Base-by-base conservation (phyloP, 2,329 filamentous ascomycete genomes). In the Fusarium liriodendri region DNA sequence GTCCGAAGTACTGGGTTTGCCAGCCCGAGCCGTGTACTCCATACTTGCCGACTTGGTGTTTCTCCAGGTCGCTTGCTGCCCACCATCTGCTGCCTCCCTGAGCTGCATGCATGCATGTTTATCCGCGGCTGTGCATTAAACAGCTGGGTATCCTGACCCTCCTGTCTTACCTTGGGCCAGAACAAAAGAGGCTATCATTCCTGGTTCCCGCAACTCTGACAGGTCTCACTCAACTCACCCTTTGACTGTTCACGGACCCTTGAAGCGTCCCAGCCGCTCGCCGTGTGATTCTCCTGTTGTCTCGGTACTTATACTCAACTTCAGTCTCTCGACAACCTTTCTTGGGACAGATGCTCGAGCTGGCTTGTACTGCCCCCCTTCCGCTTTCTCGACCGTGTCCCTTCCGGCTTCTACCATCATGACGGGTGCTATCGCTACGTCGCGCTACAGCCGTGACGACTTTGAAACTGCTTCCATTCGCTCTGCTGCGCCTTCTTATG, bases 401-500 rank as follows among this genome's bases (percentile, higher is more conserved):
- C 32, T 61, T 40, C 62, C 63, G 50, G 61, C 52, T 73, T 69
- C 64, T 62, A 32, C 63, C 78, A 78, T 76, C 68, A 82, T 82
- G 81, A 81, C 79, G 35, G 81, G 73, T 47, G 72, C 77, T 25
- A 67, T 80, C 62, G 74, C 76, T 60, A 76, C 79, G 25, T 77
- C 82, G 64, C 81, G 82, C 54, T 84, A 83, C 66, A 81, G 79
- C 73, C 76, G 83, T 7, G 88, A 90, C 69, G 91, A 93, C 79
- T 90, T 92, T 67, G 91, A 93, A 76, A 92, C 91, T 25, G 87
- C 89, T 8, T 93, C 92, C 11, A 88, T 93, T 70, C 89, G 86
- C 75, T 93, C 91, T 20, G 88, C 88, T 9, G 91, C 91, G n/a
- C 91, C 91, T 45, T 93, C 91, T 11, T 93, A 93, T 80, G 85